phyloP scores from a whole-genome alignment of 2,329 filamentous ascomycete genomes.

The Pestalotiopsis sp. region DNA sequence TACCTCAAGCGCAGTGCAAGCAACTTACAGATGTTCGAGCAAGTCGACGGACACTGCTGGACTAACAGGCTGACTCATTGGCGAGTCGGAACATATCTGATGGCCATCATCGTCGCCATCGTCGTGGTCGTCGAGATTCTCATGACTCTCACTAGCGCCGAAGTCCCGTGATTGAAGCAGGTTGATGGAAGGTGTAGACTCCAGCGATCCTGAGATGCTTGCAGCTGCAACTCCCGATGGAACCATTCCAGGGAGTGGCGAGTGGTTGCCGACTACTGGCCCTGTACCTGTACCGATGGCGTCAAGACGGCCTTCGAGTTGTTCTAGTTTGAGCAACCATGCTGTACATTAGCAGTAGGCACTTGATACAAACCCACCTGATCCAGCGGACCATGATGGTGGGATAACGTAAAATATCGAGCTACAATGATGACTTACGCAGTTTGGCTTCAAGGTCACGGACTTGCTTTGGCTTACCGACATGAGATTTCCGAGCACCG shows the following conservation, averaged over 20 bases:
- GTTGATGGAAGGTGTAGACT: background rate
- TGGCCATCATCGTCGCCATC: background rate
- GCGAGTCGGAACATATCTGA: background rate
- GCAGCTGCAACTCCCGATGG: background rate
- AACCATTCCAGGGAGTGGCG: background rate
- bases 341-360: background rate
- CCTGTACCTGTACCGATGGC: background rate
- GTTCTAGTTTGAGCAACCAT: background rate
- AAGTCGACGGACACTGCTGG: background rate
- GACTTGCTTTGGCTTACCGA: background rate
- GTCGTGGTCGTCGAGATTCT: background rate
- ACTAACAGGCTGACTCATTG: background rate
- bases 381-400: background rate
- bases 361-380: background rate
- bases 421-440: background rate
- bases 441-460: background rate
- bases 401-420: background rate
- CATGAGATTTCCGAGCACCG: background rate
- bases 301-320: background rate
- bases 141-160: background rate
- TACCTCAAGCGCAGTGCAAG: background rate
- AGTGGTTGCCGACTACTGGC: background rate
- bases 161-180: background rate
- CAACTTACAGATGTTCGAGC: background rate
- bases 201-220: background rate